A percentile compares a stretch with the other conserved stretches of the same genome.
Evolutionary conservation across 192 early-diverging fungal species (phyloP).

Genomic region (Coemansia sp.): DNA sequence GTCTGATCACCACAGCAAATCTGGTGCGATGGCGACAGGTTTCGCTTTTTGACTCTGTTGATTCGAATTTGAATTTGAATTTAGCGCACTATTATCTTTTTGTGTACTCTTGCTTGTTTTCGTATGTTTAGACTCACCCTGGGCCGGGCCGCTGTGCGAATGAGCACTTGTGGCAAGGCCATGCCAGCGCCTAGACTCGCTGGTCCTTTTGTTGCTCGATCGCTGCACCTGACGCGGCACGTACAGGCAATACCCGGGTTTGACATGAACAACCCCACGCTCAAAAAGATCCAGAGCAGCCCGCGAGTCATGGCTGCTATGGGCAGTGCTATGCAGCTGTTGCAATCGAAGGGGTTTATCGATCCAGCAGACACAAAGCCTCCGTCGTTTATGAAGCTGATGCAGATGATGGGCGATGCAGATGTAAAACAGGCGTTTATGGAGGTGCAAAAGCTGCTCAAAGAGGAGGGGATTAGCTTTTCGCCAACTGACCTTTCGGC

Average conservation of each 20-base stretch:
- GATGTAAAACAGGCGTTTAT: slow-evolving; percentile 22
- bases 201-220: background rate
- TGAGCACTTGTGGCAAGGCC: background rate
- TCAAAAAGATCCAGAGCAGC: slow-evolving; percentile 24
- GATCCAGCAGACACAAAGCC: slow-evolving; percentile 13
- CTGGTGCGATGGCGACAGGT: no score
- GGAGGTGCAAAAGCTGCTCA: slow-evolving; percentile 23
- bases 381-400: slow-evolving; percentile 38
- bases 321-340: slow-evolving; percentile 11
- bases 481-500: slow-evolving; percentile 24
- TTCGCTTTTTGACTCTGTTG: background rate
- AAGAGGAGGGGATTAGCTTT: slow-evolving; percentile 39
- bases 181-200: background rate
- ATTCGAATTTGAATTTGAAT: background rate
- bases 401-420: slow-evolving; percentile 37
- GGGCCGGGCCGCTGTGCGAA: background rate
- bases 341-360: slow-evolving; percentile 27
- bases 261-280: slow-evolving; percentile 18
- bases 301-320: slow-evolving; percentile 28
- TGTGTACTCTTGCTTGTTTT: background rate
- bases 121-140: slow-evolving; percentile 8
- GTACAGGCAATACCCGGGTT: background rate
- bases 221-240: slow-evolving; percentile 4
- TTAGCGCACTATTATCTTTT: background rate
- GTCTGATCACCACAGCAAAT: no score